These are phyloP conservation scores for Mycosphaerella sp. DNA, from an alignment of 2,329 filamentous ascomycete genomes.

Conservation along the genomic window DNA sequence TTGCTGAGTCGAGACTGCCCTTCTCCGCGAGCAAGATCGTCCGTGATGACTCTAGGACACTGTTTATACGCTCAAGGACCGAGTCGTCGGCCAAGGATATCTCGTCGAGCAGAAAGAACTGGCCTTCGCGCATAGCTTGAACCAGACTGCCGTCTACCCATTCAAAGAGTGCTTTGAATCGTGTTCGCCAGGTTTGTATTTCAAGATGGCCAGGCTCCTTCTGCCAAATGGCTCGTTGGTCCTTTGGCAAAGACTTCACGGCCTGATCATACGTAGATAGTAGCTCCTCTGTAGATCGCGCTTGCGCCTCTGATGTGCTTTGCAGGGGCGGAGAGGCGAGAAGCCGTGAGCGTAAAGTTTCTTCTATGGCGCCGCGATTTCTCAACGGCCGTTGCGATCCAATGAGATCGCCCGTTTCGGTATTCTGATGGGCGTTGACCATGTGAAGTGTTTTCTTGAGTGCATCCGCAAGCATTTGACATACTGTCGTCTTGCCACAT, in stretches of 20 bases:
- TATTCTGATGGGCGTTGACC: slow-evolving; percentile 96
- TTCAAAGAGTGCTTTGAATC: slow-evolving; percentile 83
- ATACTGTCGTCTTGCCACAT: slow-evolving; percentile 95
- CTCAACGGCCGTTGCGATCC: slow-evolving; percentile 88
- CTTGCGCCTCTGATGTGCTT: slow-evolving; percentile 17
- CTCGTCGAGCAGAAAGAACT: slow-evolving; percentile 92
- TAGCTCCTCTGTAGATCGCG: slow-evolving; percentile 47
- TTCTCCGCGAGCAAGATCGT: slow-evolving; percentile 90
- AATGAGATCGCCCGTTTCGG: slow-evolving; percentile 94
- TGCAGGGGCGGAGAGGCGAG: slow-evolving; percentile 30
- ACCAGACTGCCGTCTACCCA: slow-evolving; percentile 94
- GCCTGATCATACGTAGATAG: slow-evolving; percentile 51
- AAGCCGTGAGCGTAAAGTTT: slow-evolving; percentile 59
- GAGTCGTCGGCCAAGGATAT: slow-evolving; percentile 98
- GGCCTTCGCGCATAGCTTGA: slow-evolving; percentile 81
- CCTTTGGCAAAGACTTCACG: slow-evolving; percentile 36
- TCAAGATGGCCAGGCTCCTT: slow-evolving; percentile 18
- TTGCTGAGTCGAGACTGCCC: slow-evolving; percentile 72
- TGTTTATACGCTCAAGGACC: slow-evolving; percentile 91
- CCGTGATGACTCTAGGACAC: slow-evolving; percentile 82
- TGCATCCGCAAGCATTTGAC: slow-evolving; percentile 81
- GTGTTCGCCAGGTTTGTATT: slow-evolving; percentile 48
- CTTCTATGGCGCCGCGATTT: slow-evolving; percentile 68
- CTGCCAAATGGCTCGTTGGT: slow-evolving; percentile 14
- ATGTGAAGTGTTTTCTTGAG: slow-evolving; percentile 71